Base-by-base conservation (phyloP, 306 rosid genomes). In the Prunus mira region DNA sequence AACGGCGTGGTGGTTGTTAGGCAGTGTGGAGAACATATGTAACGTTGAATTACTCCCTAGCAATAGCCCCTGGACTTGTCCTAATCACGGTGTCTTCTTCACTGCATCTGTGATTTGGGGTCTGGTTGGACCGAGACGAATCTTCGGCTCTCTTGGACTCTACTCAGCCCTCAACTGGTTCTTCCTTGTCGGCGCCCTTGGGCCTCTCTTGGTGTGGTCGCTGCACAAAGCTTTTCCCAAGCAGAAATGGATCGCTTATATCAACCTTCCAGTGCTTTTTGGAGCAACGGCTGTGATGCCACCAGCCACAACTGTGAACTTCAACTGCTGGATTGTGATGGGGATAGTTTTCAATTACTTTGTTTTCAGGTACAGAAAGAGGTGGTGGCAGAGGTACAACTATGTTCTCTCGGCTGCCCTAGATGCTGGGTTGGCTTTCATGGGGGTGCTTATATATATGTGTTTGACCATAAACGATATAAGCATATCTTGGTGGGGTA, bases 401-500 rank as follows among this genome's bases (percentile, higher is more conserved):
- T 84, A 84, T 55, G 87, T 79, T 4, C 82, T 84, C 3, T 84
- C 87, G 2, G 84, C 84, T 28, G 87, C 84, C 20, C 69, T 84
- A 62, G 87, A 84, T 54, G 84, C 82, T 22, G 87, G 87, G 3
- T 30, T 84, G 69, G 84, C 86, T 24, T 86, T 88, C 83, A 85
- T 86, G 86, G 82, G 82, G n/a, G 84, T 86, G 77, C 73, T 88
- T 73, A 46, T 89, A 5, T 86, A 84, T 62, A 78, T 89, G 70
- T 43, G 66, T 3, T 82, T 38, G 19, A 80, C 76, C 24, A 56
- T 79, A 81, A 62, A 72, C 17, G 74, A 41, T 0, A 78, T 2
- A 49, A 46, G 74, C 57, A 0, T 89, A 18, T 0, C 71, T 0
- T 89, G 95, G 93, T 88, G 95, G 95, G 95, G 91, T 9, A 15